Conservation (phyloP, 208 protist species). For the Crithidia thermophila region DNA sequence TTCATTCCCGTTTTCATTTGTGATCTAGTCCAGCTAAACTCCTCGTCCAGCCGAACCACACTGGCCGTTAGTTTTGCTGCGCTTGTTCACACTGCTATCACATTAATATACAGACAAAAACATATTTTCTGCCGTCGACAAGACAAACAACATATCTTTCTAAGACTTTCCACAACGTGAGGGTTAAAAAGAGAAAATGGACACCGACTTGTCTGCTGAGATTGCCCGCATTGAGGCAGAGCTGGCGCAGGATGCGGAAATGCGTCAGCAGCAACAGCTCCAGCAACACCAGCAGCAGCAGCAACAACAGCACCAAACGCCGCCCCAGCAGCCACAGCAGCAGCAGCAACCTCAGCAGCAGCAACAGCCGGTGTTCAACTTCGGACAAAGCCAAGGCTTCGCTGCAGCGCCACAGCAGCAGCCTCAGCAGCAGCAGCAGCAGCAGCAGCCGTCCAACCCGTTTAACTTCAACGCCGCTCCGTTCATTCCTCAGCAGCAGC, state of each 20-base stretch:
- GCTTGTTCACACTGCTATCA: no score
- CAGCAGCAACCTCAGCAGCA: constrained; percentile 30
- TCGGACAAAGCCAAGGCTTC: constrained; percentile 1
- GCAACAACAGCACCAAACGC: constrained; percentile 23
- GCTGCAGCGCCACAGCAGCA: constrained; percentile 18
- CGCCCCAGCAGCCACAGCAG: constrained; percentile 34
- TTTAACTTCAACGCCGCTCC: constrained; percentile 23
- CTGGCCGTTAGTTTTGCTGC: no score
- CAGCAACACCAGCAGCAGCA: constrained; percentile 39
- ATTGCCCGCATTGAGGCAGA: constrained; percentile 82
- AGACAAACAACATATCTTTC: neutral
- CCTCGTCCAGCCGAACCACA: no score
- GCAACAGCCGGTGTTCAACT: constrained; percentile 24
- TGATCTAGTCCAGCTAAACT: no score
- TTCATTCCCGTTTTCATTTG: no score
- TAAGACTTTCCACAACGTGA: neutral
- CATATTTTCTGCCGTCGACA: neutral
- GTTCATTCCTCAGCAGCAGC: constrained; percentile 23
- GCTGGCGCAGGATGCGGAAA: constrained; percentile 64
- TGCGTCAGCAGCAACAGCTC: constrained; percentile 56
- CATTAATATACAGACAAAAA: no score
- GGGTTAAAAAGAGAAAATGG: constrained; percentile 34
- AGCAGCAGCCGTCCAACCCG: constrained; percentile 25
- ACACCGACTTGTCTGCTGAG: constrained; percentile 76
- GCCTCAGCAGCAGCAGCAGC: constrained; percentile 10